A percentile compares a stretch with the other conserved stretches of the same genome.
Conservation (phyloP, 139 green algal species). For the Micractinium sp. region DNA sequence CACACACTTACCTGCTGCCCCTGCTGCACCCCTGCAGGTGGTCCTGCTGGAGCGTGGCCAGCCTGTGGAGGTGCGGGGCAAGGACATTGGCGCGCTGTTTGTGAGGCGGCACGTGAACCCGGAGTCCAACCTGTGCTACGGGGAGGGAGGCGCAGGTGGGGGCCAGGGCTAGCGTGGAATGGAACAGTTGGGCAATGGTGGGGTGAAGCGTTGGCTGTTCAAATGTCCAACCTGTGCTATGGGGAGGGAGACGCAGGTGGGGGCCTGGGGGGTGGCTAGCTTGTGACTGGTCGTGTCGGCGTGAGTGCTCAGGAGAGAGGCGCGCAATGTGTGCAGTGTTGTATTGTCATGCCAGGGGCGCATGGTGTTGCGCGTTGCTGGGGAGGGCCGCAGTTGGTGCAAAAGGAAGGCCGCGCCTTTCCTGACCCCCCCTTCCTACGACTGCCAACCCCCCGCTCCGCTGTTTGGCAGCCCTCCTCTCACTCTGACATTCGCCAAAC, state of each 20-base stretch:
- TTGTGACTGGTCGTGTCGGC: no score
- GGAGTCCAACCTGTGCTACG: slow-evolving; percentile 88
- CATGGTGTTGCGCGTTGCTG: no score
- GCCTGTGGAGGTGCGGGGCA: slow-evolving; percentile 78
- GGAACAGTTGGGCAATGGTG: no score
- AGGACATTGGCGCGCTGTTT: slow-evolving; percentile 86
- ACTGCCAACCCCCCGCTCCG: no score
- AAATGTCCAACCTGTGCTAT: slow-evolving; percentile 88
- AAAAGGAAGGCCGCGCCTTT: no score
- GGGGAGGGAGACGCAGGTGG: slow-evolving; percentile 54
- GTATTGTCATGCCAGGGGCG: no score
- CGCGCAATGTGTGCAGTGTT: no score
- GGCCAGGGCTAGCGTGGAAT: no score
- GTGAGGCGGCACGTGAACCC: slow-evolving; percentile 65
- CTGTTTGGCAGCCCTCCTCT: not conserved
- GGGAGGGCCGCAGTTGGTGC: no score
- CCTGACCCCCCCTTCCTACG: no score
- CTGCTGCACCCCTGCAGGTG: slow-evolving; percentile 43
- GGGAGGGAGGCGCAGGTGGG: slow-evolving; percentile 50
- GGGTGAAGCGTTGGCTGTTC: no score
- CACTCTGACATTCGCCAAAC: not conserved
- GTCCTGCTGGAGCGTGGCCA: slow-evolving; percentile 81
- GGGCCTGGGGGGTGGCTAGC: not conserved
- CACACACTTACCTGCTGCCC: not conserved
- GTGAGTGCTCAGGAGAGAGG: not conserved